A percentile compares a stretch with the other conserved stretches of the same genome.
These are phyloP conservation scores for Hypoxylon cercidicola DNA, from an alignment of 495 filamentous ascomycete species.

Conservation along the genomic window DNA sequence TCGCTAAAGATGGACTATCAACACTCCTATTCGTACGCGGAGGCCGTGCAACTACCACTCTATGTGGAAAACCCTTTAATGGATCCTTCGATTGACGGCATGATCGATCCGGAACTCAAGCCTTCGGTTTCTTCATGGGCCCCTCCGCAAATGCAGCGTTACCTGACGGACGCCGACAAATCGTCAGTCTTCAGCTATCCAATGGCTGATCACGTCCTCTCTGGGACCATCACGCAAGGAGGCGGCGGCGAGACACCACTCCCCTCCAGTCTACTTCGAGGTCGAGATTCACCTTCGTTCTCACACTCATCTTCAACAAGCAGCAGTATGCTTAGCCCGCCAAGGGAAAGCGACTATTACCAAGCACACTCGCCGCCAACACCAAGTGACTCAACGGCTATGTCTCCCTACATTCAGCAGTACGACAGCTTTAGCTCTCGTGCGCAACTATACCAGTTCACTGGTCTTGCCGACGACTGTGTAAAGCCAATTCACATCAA, in stretches of 20 bases:
- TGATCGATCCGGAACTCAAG: constrained; percentile 35
- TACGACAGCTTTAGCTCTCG: constrained; percentile 36
- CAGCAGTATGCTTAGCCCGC: constrained; percentile 51
- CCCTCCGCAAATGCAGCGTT: constrained; percentile 39
- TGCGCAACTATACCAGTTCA: constrained; percentile 42
- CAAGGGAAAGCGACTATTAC: constrained; percentile 50
- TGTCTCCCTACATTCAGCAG: constrained; percentile 43
- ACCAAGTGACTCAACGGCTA: constrained; percentile 43
- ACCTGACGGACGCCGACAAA: constrained; percentile 43
- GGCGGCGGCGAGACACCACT: constrained; percentile 27
- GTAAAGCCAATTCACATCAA: constrained; percentile 56
- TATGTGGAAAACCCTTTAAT: constrained; percentile 20
- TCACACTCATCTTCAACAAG: constrained; percentile 52
- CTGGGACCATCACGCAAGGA: constrained; percentile 30
- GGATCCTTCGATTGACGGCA: constrained; percentile 24
- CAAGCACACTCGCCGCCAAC: constrained; percentile 49
- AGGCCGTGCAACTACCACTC: constrained; percentile 19
- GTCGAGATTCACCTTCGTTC: constrained; percentile 46
- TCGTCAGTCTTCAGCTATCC: constrained; percentile 41
- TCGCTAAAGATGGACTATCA: constrained; percentile 33
- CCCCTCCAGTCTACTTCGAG: constrained; percentile 38
- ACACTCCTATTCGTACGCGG: constrained; percentile 19
- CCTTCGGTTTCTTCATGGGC: constrained; percentile 22
- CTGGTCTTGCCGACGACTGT: constrained; percentile 44
- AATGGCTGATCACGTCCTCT: constrained; percentile 16